Percentiles rank a stretch among this genome's conserved stretches.
Evolutionary conservation across 2,329 filamentous ascomycete genomes (phyloP).

Genomic region (Fusarium drepaniforme): DNA sequence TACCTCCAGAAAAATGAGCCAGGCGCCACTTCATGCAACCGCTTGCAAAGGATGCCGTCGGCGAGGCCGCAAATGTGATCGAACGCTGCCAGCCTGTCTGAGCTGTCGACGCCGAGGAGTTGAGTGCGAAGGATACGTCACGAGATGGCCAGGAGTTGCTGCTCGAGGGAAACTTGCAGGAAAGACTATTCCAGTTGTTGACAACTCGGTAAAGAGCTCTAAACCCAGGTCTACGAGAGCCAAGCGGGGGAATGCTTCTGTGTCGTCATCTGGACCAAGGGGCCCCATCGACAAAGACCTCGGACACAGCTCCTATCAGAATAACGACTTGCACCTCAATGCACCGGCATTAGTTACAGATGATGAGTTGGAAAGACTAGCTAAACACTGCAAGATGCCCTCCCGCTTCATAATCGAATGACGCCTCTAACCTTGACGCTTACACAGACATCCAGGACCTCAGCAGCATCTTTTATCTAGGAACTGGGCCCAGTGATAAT

Average conservation of each 20-base stretch:
- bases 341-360: not conserved
- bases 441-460: constrained; percentile 11
- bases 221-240: not conserved
- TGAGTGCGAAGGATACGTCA: constrained; percentile 17
- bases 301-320: not conserved
- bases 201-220: not conserved
- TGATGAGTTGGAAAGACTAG: constrained; percentile 4
- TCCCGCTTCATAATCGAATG: not conserved
- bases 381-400: constrained; percentile 9
- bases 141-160: constrained; percentile 14
- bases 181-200: constrained; percentile 8
- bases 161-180: constrained; percentile 15
- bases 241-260: not conserved
- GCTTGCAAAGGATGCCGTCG: not conserved
- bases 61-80: not conserved
- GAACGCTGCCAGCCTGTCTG: not conserved
- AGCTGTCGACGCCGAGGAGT: constrained; percentile 7
- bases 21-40: not conserved
- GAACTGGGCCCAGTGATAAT: constrained; percentile 12
- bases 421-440: not conserved
- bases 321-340: not conserved
- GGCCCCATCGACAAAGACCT: not conserved
- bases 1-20: not conserved
- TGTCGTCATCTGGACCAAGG: not conserved
- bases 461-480: constrained; percentile 20